Conservation (phyloP, 1,139 yeast species). For the Suhomyces ambrosiae region DNA sequence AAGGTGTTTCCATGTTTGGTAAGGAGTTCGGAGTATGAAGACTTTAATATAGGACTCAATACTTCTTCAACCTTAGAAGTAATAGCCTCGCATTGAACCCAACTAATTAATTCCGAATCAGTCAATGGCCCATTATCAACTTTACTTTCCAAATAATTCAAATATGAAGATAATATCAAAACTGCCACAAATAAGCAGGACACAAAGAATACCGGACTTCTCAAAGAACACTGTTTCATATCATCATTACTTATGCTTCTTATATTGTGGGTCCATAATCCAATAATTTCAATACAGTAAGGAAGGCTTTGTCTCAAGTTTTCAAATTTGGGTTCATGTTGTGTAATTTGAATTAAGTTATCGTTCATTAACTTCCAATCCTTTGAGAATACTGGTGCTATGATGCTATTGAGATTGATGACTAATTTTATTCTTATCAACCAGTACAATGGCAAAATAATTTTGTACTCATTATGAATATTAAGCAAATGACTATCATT, state of each 20-base stretch:
- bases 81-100: constrained; percentile 53
- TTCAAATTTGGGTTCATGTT: constrained; percentile 47
- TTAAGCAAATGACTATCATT: constrained; percentile 52
- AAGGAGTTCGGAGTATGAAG: constrained; percentile 53
- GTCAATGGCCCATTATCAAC: constrained; percentile 7
- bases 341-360: constrained; percentile 40
- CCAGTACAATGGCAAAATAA: constrained; percentile 63
- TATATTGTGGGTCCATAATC: constrained; percentile 70
- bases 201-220: constrained; percentile 75
- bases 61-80: constrained; percentile 60
- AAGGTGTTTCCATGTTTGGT: constrained; percentile 57
- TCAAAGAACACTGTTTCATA: constrained; percentile 61
- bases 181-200: constrained; percentile 67
- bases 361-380: constrained; percentile 68
- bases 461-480: constrained; percentile 56
- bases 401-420: constrained; percentile 57
- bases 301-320: constrained; percentile 60
- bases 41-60: constrained; percentile 40
- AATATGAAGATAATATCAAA: constrained; percentile 61
- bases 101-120: constrained; percentile 38
- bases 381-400: constrained; percentile 58
- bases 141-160: constrained; percentile 53
- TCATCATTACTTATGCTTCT: constrained; percentile 58
- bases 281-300: constrained; percentile 59
- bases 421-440: constrained; percentile 66